Base-by-base conservation (phyloP, 148 eudicot genomes). In the Camellia lanceoleosa region DNA sequence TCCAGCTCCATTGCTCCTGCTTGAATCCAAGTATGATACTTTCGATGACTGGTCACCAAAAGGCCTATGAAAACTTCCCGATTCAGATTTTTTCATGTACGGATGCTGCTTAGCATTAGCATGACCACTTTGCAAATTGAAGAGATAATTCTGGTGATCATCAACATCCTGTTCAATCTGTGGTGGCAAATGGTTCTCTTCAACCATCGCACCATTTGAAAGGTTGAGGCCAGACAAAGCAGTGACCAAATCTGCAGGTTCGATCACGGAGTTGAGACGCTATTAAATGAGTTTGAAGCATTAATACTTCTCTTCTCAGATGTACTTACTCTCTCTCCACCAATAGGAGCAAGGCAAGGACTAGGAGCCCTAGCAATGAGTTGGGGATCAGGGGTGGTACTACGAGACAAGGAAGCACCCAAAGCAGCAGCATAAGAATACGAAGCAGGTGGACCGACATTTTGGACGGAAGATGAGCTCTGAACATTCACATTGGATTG, bases 371-470 rank as follows among this genome's bases (percentile, higher is more conserved):
- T 85, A 63, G 93, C 88, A 43, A 94, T 88, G 69, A 85, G 92
- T 77, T 94, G 97, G 73, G 99, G 90, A 71, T 97, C 99, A 65
- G 99, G 99, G 16, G 99, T 96, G 59, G 92, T 89, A 87, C 97
- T 94, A 82, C 99, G 90, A 64, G 99, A 96, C 82, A 96, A 80
- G 62, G 99, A 87, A 68, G 92, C 76, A 64, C 98, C 98, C 81
- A 96, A 82, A 56, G 83, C 98, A 84, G 99, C 92, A 86, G 99
- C 98, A 90, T 94, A 94, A 72, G 93, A 86, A 84, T 89, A 91
- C 3, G 99, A 90, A 19, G 87, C 67, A 75, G 97, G 88, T 47
- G 84, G 77, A 74, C 89, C 83, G 65, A 63, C 80, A 63, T 84
- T 86, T 41, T 88, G 92, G 59, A 78, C 76, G 61, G 88, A 64